A percentile compares a stretch with the other conserved stretches of the same genome.
phyloP scores from a whole-genome alignment of 805 yeast genomes.

The Kuraishia hungarica region DNA sequence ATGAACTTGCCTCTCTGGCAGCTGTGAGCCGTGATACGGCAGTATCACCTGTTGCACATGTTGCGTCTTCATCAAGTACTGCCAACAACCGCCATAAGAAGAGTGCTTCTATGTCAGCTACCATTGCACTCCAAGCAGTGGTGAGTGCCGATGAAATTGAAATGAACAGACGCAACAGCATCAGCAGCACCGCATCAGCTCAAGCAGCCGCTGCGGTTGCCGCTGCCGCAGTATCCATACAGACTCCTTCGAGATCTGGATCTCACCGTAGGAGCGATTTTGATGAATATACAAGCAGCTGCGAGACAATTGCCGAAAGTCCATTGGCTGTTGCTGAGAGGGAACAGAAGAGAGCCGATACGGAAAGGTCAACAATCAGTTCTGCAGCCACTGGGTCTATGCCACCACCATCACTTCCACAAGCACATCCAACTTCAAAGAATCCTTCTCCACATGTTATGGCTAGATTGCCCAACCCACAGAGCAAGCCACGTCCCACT shows the following conservation, averaged over 20 bases:
- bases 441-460: conserved; percentile 1
- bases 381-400: conserved; percentile 3
- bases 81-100: conserved; percentile 6
- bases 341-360: too few relatives aligned
- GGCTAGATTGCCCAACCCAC: conserved; percentile 19
- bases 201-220: not conserved
- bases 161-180: conserved; percentile 22
- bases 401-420: conserved; percentile 16
- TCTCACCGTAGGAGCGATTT: not conserved
- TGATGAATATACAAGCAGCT: conserved; percentile 8
- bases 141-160: conserved; percentile 49
- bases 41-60: conserved; percentile 20
- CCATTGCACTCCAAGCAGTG: conserved; percentile 64
- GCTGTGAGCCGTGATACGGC: not conserved
- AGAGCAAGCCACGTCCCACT: conserved; percentile 72
- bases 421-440: conserved; percentile 9
- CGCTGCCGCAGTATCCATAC: not conserved
- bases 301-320: conserved; percentile 39
- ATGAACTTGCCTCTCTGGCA: conserved; percentile 3
- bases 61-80: conserved; percentile 20
- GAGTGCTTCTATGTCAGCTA: conserved; percentile 38
- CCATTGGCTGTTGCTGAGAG: conserved; percentile 14
- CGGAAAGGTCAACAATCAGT: not conserved
- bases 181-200: conserved; percentile 6
- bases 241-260: not conserved